Evolutionary conservation across 129 eudicot genomes (phyloP), one percentile per base, ranked within the genome.

Genomic region (Escallonia rubra): DNA sequence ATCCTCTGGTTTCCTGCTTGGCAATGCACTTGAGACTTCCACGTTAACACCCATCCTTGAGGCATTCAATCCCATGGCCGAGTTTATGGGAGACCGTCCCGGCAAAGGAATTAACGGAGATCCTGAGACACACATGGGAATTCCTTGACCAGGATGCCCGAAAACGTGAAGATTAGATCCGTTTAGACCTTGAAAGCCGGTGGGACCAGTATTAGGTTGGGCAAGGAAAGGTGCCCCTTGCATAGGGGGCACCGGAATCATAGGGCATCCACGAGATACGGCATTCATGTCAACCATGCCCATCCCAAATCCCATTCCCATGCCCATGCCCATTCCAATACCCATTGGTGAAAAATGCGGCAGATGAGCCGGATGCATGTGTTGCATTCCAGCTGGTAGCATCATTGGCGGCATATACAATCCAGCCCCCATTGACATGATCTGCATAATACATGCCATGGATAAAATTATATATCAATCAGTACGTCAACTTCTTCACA

Each of bases 391-490:
- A 6, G 78, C 4, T 13, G 99, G 82, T 43, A 76, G 77, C 99
- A 94, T 94, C 96, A 94, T 94, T 3, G 77, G 89, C 8, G 90
- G 90, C 97, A 87, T 87, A 50, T 90, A 90, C 70, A 94, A 69
- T 50, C 97, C 97, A 34, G 84, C 82, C 68, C 97, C 99, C 97
- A 94, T 87, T 4, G 99, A 90, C 96, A 90, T 82, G 54, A 94
- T 81, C 99, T 94, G 89, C 72, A 68, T 7, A 48, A 63, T 61
- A 68, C 16, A 43, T 3, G 0, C 3, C 34, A 48, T 39, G 51
- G 14, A 68, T 41, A 48, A 43, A 39, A 41, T 14, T 38, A 23
- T 61, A 40, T 65, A 43, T 23, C 34, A 39, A 55, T 46, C 41
- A 5, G 34, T 23, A 23, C 34, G 13, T 42, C 15, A 43, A 65